Conservation (phyloP, 2,329 filamentous ascomycete genomes). For the Sclerotinia spermophila region DNA sequence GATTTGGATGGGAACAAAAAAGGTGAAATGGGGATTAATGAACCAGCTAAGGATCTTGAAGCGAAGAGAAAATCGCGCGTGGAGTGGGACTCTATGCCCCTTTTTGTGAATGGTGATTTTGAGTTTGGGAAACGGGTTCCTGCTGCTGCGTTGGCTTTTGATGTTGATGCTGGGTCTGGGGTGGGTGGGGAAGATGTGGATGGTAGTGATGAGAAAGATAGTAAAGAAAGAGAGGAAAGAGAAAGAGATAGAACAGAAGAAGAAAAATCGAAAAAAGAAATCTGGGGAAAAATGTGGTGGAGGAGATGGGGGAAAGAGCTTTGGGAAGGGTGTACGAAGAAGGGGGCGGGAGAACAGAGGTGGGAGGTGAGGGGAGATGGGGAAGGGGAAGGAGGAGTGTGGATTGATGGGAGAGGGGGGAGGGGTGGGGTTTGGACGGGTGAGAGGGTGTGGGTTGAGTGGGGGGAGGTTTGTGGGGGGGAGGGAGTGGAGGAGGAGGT, state of each 20-base stretch:
- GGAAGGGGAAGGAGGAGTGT: neutral
- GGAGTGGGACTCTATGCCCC: neutral
- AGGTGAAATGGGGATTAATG: neutral
- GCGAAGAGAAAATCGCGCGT: neutral
- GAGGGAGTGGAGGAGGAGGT: neutral
- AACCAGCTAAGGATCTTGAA: neutral
- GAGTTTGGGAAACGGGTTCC: neutral
- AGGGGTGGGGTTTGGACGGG: neutral
- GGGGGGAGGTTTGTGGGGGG: neutral
- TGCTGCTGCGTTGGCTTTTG: neutral
- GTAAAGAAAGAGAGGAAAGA: too few relatives aligned
- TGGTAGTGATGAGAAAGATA: neutral
- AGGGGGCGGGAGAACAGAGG: neutral
- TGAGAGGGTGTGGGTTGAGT: neutral
- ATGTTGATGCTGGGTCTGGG: neutral
- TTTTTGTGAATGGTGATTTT: neutral
- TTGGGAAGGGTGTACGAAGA: neutral
- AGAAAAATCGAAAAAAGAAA: neutral
- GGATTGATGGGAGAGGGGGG: neutral
- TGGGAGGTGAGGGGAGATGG: neutral
- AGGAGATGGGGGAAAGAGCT: neutral
- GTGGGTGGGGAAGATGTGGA: neutral
- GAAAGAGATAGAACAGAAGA: neutral
- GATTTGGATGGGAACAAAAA: neutral
- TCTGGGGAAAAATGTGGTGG: constrained; percentile 2